Evolutionary conservation across 2,329 filamentous ascomycete genomes (phyloP), one percentile per base, ranked within the genome.

Genomic region (Fusarium buxicola): DNA sequence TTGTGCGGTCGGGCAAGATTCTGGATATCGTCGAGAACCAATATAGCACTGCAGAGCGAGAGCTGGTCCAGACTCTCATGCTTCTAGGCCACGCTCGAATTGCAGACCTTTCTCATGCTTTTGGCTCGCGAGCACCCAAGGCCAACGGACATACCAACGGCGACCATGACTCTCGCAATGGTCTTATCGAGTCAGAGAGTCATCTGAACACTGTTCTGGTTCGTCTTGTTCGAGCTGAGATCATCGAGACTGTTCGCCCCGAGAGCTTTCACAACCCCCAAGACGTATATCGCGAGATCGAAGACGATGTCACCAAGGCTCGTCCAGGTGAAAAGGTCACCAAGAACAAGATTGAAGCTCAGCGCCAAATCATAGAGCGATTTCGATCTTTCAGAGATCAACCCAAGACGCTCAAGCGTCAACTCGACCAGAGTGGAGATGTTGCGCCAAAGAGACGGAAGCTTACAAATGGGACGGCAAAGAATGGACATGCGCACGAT

Each of bases 1-100:
- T 97, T 38, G 82, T 94, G 32, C 90, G 95, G 55, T 86, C 87
- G 5, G 93, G 92, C 38, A 95, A 92, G 76, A 90, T 97, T 34
- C 79, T 95, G 25, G 86, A 93, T 63, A 81, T 92, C 58, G 84
- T 95, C 38, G 88, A 92, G 66, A 84, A 84, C 30, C 86, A 89
- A 67, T 89, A 92, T 73, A 94, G 94, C 15, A 79, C 82, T n/a
- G 84, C 88, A 60, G 92, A 92, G 27, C 86, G 88, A 54, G 86
- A 89, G 60, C 82, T 97, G 34, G 84, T 95, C 57, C 87, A 91
- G 68, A 90, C 89, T 27, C 79, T 97, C 36, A 79, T 96, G 58
- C 83, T 89, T 52, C 82, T 94, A 15, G 94, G 94, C 2, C 91
- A 95, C 77, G 89, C 90, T 27, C 88, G 86, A 72, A 82, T 94